Base-by-base conservation (phyloP, 2,329 filamentous ascomycete genomes). In the Dissoconium aciculare region DNA sequence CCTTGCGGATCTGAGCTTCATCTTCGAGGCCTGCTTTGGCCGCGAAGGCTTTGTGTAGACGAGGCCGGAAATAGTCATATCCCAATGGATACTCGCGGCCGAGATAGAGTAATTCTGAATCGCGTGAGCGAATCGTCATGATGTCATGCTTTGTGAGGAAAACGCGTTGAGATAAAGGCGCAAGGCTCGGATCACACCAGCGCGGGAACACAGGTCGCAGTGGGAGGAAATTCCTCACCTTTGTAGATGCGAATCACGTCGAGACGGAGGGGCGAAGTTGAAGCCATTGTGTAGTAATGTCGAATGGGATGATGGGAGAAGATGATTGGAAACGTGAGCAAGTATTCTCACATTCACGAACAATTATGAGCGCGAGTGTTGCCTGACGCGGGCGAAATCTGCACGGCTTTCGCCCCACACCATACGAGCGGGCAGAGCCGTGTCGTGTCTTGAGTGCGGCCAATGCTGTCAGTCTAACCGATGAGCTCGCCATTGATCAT, bases 211-310 rank as follows among this genome's bases (percentile, higher is more conserved):
- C 19, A 23, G n/a, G 12, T 15, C n/a, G 6, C 13, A 15, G 15
- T 11, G n/a, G n/a, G n/a, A n/a, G 14, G 14, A 4, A n/a, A 8
- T 8, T 3, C 26, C 32, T 34, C 50, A 82, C 83, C 80, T 73
- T 93, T 94, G 63, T 93, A 94, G 36, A 93, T 71, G 21, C 69
- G 67, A 40, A 93, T 79, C 27, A 93, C 85, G 51, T 89, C 72
- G 36, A 71, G 65, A 32, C 83, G 73, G 15, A 94, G 66, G 37
- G 69, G 59, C 2, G 62, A 32, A 14, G 38, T 26, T 10, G 35
- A 13, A 29, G 33, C 32, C 41, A 43, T 43, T n/a, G 8, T 33
- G 11, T 57, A 41, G 69, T 75, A 0, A 57, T 46, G 2, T 17
- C n/a, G 57, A 42, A 5, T 41, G 5, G 6, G 26, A 28, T 11